phyloP scores from a whole-genome alignment of 495 filamentous ascomycete genomes.

The Aspergillus egyptiacus region DNA sequence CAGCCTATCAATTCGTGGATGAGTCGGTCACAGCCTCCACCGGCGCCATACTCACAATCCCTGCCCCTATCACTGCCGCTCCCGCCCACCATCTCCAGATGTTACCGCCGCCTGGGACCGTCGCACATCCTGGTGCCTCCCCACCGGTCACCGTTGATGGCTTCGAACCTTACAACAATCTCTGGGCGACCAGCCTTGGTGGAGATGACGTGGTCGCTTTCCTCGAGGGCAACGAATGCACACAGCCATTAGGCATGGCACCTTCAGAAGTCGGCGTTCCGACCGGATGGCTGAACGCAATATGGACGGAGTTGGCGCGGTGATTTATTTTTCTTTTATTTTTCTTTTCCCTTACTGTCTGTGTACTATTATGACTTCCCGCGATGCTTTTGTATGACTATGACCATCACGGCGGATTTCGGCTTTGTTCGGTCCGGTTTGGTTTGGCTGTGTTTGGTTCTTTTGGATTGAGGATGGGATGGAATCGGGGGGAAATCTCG shows the following conservation, averaged over 20 bases:
- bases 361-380: constrained; percentile 19
- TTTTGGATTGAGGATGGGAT: not conserved
- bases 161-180: constrained; percentile 20
- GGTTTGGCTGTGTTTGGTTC: not conserved
- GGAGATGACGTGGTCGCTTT: constrained; percentile 45
- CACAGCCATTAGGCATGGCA: constrained; percentile 27
- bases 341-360: constrained; percentile 3
- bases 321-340: constrained; percentile 5
- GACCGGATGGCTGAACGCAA: constrained; percentile 36
- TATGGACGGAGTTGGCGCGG: constrained; percentile 36
- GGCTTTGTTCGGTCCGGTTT: not conserved
- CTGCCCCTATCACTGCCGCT: constrained; percentile 34
- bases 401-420: constrained; percentile 2
- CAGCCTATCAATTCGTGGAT: constrained; percentile 42
- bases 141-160: constrained; percentile 35
- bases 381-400: constrained; percentile 13
- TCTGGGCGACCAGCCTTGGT: constrained; percentile 36
- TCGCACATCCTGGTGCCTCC: constrained; percentile 32
- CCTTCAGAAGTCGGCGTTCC: constrained; percentile 35
- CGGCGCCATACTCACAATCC: constrained; percentile 36
- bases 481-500: not conserved
- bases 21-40: constrained; percentile 31
- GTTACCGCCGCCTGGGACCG: constrained; percentile 31
- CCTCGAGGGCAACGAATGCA: constrained; percentile 41
- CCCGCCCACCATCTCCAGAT: constrained; percentile 27